Conservation (phyloP, 2,329 filamentous ascomycete species). For the Neofusicoccum parvum region DNA sequence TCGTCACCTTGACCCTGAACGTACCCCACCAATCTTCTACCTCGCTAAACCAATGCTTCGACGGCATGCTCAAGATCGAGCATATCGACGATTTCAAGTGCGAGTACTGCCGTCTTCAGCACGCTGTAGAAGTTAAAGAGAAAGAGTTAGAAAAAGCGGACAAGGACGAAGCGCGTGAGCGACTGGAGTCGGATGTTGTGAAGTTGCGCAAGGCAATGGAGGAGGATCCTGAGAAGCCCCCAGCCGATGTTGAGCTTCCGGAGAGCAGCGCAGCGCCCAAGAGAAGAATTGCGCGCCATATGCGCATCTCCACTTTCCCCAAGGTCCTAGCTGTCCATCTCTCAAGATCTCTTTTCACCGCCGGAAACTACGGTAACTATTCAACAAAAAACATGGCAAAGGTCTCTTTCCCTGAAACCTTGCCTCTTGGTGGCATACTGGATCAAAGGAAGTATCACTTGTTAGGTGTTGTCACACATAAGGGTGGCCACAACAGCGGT, state of each 20-base stretch:
- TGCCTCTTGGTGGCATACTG: slow-evolving; percentile 79
- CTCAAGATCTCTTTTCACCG: slow-evolving; percentile 88
- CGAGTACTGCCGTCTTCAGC: slow-evolving; percentile 84
- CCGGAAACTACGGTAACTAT: slow-evolving; percentile 65
- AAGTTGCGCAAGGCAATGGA: slow-evolving; percentile 71
- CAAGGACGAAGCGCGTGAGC: slow-evolving; percentile 42
- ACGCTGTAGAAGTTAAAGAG: slow-evolving; percentile 69
- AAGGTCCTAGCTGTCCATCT: slow-evolving; percentile 90
- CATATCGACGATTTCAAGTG: slow-evolving; percentile 97
- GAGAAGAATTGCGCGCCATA: slow-evolving; percentile 82
- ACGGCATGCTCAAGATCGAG: slow-evolving; percentile 91
- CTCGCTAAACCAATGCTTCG: slow-evolving; percentile 84
- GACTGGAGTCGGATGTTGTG: slow-evolving; percentile 61
- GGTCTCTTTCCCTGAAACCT: slow-evolving; percentile 84
- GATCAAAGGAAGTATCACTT: slow-evolving; percentile 80
- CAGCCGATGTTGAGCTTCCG: slow-evolving; percentile 73
- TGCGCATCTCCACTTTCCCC: slow-evolving; percentile 83
- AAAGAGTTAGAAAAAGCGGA: slow-evolving; percentile 56
- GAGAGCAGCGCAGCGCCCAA: slow-evolving; percentile 75
- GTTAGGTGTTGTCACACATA: slow-evolving; percentile 86
- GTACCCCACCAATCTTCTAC: slow-evolving; percentile 81
- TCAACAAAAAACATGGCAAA: slow-evolving; percentile 95
- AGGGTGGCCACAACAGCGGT: slow-evolving; percentile 91
- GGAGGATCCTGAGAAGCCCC: slow-evolving; percentile 77
- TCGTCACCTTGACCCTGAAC: slow-evolving; percentile 88